These are phyloP conservation scores for Capronia coronata DNA, from an alignment of 2,329 filamentous ascomycete genomes.

Conservation along the genomic window DNA sequence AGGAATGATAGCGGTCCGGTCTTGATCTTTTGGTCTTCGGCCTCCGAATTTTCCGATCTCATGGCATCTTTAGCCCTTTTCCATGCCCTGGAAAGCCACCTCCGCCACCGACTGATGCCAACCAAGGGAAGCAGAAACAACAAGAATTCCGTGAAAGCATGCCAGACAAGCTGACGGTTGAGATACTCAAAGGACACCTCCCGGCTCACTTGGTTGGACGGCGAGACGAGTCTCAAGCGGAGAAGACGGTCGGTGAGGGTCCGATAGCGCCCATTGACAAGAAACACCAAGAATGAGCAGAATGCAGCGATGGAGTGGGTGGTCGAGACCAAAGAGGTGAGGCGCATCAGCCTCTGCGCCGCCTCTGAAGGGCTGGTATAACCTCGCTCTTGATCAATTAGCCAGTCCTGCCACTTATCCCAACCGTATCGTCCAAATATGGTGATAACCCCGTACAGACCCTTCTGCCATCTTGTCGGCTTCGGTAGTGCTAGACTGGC, in stretches of 20 bases:
- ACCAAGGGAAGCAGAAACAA: conserved; percentile 95
- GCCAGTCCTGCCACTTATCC: conserved; percentile 85
- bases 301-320: conserved; percentile 76
- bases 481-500: conserved; percentile 56
- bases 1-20: conserved; percentile 75
- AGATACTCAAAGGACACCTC: conserved; percentile 97
- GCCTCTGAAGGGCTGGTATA: conserved; percentile 44
- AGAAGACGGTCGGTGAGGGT: conserved; percentile 82
- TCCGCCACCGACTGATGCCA: conserved; percentile 84
- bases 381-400: conserved; percentile 69
- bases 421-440: conserved; percentile 84
- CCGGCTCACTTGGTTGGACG: conserved; percentile 74
- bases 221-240: conserved; percentile 75
- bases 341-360: conserved; percentile 54
- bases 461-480: conserved; percentile 77
- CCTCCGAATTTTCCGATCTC: conserved; percentile 38
- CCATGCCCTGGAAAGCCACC: conserved; percentile 85
- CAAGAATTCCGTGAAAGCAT: conserved; percentile 99
- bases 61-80: conserved; percentile 66
- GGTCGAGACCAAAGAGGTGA: conserved; percentile 64
- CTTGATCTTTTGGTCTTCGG: conserved; percentile 48
- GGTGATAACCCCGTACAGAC: conserved; percentile 73
- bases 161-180: conserved; percentile 96
- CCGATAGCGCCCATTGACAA: conserved; percentile 83
- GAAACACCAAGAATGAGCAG: conserved; percentile 79